Evolutionary conservation across 2,329 filamentous ascomycete species (phyloP).

Genomic region (Blastomyces silverae): DNA sequence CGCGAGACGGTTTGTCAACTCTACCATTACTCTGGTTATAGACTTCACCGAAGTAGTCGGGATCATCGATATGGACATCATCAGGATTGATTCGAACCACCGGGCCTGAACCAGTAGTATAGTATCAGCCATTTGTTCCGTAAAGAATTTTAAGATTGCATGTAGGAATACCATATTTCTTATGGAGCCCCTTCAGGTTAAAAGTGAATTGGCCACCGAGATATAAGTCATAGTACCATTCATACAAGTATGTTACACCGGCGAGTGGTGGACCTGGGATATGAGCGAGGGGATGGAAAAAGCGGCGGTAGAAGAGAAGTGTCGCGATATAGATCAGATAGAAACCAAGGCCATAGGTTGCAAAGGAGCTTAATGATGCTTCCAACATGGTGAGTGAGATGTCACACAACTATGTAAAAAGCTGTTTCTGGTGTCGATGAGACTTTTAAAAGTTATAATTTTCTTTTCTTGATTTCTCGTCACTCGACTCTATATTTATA

Average conservation of each 20-base stretch:
- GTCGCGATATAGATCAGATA: background rate
- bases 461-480: background rate
- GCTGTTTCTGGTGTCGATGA: background rate
- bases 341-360: background rate
- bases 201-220: conserved; percentile 24
- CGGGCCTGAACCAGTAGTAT: conserved; percentile 18
- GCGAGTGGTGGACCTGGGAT: conserved; percentile 29
- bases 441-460: background rate
- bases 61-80: conserved; percentile 27
- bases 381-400: background rate
- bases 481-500: background rate
- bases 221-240: conserved; percentile 26
- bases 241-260: conserved; percentile 25
- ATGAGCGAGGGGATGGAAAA: conserved; percentile 26
- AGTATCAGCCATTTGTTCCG: background rate
- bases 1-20: background rate
- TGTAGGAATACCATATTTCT: conserved; percentile 25
- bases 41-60: conserved; percentile 26
- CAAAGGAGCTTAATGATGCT: background rate
- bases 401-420: background rate
- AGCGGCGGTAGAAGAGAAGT: conserved; percentile 23
- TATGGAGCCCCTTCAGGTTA: conserved; percentile 27
- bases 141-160: background rate
- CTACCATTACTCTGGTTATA: conserved; percentile 19
- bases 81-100: conserved; percentile 28